Evolutionary conservation across 805 yeast species (phyloP).

Genomic region (Saccharomyces eubayanus): DNA sequence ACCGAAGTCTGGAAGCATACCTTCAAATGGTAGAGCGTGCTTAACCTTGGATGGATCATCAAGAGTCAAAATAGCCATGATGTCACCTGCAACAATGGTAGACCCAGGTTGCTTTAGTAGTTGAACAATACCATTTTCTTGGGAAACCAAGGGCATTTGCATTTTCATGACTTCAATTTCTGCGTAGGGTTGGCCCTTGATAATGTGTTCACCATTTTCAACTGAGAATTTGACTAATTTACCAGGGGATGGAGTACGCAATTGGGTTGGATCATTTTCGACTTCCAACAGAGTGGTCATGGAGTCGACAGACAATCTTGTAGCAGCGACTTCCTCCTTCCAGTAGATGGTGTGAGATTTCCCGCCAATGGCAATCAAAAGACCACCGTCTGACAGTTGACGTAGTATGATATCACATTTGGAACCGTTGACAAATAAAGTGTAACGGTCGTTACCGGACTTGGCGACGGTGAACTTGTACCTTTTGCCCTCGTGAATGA

Average conservation of each 20-base stretch:
- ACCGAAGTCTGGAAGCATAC: constrained; percentile 85
- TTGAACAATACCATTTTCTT: constrained; percentile 89
- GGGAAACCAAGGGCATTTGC: constrained; percentile 96
- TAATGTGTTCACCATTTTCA: constrained; percentile 90
- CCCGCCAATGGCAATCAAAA: constrained; percentile 80
- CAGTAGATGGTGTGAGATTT: constrained; percentile 92
- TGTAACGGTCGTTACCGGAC: constrained; percentile 76
- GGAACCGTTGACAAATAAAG: constrained; percentile 88
- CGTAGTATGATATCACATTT: constrained; percentile 81
- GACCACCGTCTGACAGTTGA: constrained; percentile 89
- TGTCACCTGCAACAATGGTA: constrained; percentile 94
- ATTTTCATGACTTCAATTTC: constrained; percentile 99
- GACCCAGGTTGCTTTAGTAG: constrained; percentile 96
- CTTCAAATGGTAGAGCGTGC: constrained; percentile 92
- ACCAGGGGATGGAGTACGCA: constrained; percentile 98
- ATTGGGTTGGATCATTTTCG: constrained; percentile 97
- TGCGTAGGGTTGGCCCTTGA: constrained; percentile 89
- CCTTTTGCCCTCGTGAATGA: constrained; percentile 87
- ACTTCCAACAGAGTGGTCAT: constrained; percentile 90
- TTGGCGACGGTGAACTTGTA: constrained; percentile 94
- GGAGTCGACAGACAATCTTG: constrained; percentile 89
- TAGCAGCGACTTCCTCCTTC: constrained; percentile 95
- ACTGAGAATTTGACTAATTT: constrained; percentile 88
- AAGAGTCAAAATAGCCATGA: constrained; percentile 83
- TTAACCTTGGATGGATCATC: constrained; percentile 97